phyloP scores from a whole-genome alignment of 2,329 filamentous ascomycete species.

The Sporothrix pallida region DNA sequence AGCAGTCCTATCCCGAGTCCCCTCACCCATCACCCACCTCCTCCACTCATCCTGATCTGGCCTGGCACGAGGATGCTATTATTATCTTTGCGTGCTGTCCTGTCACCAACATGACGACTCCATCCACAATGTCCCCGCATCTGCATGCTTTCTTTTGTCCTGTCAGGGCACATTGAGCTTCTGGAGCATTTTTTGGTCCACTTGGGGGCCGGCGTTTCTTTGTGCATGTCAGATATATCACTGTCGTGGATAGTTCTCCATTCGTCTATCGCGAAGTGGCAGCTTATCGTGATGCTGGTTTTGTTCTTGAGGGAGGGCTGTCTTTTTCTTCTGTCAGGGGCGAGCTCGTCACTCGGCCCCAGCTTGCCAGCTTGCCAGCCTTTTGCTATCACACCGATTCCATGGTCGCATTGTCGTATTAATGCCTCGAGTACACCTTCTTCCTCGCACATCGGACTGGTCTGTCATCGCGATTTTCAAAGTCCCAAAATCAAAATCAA shows the following conservation, averaged over 20 bases:
- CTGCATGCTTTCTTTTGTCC: background rate
- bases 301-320: background rate
- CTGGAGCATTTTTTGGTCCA: background rate
- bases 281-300: background rate
- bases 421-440: background rate
- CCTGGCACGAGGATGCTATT: conserved; percentile 18
- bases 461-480: background rate
- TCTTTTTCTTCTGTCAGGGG: background rate
- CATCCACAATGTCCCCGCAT: background rate
- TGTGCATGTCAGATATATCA: background rate
- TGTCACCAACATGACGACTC: background rate
- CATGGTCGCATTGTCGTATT: conserved; percentile 12
- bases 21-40: background rate
- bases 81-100: conserved; percentile 13
- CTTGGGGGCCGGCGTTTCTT: background rate
- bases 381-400: conserved; percentile 8
- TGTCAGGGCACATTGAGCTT: too few species aligned
- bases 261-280: too few species aligned
- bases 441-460: too few species aligned
- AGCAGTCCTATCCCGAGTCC: background rate
- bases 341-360: background rate
- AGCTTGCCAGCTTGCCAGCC: too few species aligned
- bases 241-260: background rate
- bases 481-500: background rate
- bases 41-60: background rate